Conservation (phyloP, 352 stramenopile genomes). For the Globisporangium iwayamae region DNA sequence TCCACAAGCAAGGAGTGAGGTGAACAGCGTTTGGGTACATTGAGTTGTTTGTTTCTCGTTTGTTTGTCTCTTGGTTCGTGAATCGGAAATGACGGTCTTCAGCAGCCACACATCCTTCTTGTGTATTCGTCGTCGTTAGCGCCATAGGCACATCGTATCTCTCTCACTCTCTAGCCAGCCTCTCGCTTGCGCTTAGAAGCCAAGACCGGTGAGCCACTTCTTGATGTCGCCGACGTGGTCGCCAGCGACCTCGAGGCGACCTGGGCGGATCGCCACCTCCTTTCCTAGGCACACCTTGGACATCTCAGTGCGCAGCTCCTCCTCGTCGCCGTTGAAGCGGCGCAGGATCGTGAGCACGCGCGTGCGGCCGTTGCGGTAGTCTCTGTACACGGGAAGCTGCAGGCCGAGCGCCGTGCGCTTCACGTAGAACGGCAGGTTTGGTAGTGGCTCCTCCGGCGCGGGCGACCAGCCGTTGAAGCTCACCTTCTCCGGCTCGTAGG, state of each 20-base stretch:
- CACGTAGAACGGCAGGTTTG: constrained; percentile 66
- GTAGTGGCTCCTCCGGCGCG: constrained; percentile 58
- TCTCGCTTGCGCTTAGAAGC: constrained; percentile 50
- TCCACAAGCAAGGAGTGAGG: too few relatives aligned
- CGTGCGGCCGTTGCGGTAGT: constrained; percentile 83
- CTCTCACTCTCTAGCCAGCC: constrained; percentile 1
- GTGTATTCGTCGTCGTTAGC: background rate
- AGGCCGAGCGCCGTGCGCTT: constrained; percentile 78
- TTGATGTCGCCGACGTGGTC: constrained; percentile 68
- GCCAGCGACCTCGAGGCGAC: constrained; percentile 74
- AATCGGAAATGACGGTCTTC: background rate
- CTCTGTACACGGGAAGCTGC: constrained; percentile 85
- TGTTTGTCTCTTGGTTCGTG: background rate
- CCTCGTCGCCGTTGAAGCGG: constrained; percentile 75
- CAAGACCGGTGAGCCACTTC: constrained; percentile 82
- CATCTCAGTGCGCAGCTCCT: constrained; percentile 74
- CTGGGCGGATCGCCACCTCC: constrained; percentile 59
- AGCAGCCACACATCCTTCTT: background rate
- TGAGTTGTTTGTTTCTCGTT: background rate
- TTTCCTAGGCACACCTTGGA: constrained; percentile 84
- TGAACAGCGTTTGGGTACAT: background rate
- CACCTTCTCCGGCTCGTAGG: constrained; percentile 76
- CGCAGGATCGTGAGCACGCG: constrained; percentile 84
- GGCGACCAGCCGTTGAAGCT: constrained; percentile 88
- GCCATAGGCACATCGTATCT: background rate